Conservation (phyloP, 2,329 filamentous ascomycete genomes). For the Cladophialophora yegresii region DNA sequence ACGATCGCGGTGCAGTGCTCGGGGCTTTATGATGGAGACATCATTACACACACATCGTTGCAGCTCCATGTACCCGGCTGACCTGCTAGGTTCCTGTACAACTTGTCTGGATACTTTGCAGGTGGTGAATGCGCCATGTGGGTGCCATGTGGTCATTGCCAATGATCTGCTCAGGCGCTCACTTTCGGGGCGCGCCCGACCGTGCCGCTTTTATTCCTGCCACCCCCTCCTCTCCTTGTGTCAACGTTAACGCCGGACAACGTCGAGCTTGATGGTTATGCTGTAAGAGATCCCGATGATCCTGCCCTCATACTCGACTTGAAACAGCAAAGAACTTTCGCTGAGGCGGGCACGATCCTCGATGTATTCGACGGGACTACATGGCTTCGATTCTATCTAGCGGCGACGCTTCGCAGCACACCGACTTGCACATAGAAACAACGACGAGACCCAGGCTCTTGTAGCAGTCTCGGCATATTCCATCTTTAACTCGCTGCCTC, state of each 20-base stretch:
- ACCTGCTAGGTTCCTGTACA: background rate
- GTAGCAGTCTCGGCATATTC: background rate
- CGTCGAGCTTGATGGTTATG: background rate
- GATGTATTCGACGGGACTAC: background rate
- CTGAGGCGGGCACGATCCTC: background rate
- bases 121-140: conserved; percentile 9
- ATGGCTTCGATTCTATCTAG: background rate
- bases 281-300: background rate
- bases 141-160: too few relatives aligned
- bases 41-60: conserved; percentile 10
- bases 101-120: background rate
- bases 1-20: background rate
- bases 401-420: background rate
- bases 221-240: background rate
- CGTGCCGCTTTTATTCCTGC: background rate
- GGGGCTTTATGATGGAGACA: conserved; percentile 2
- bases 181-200: background rate
- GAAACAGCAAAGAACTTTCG: background rate
- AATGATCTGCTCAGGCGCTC: background rate
- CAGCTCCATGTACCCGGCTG: conserved; percentile 15
- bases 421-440: background rate
- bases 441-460: background rate
- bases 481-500: background rate
- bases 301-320: background rate
- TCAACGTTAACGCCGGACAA: background rate